Conservation (phyloP, 371 early-diverging fungal species). For the Paraphysoderma sedebokerense region DNA sequence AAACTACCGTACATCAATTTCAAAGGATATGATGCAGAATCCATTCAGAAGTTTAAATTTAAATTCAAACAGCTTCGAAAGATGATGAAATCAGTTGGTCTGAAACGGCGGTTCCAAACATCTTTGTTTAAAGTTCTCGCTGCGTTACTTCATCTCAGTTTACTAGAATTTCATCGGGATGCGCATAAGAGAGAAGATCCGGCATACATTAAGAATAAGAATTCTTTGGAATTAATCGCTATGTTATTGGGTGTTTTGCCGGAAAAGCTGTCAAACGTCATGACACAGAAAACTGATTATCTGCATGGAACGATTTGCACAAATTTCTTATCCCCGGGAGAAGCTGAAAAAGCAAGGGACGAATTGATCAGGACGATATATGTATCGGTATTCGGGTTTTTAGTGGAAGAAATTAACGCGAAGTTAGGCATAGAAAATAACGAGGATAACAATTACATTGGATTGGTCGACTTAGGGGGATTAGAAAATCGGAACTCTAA, state of each 20-base stretch:
- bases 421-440: no score
- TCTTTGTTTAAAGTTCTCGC: slow-evolving; percentile 72
- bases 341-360: slow-evolving; percentile 29
- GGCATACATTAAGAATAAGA: slow-evolving; percentile 48
- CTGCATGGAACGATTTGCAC: slow-evolving; percentile 14
- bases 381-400: slow-evolving; percentile 51
- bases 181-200: slow-evolving; percentile 18
- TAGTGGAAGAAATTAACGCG: slow-evolving; percentile 62
- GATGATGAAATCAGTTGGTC: slow-evolving; percentile 62
- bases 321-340: background rate
- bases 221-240: slow-evolving; percentile 58
- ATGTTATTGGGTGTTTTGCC: slow-evolving; percentile 71
- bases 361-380: slow-evolving; percentile 54
- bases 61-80: slow-evolving; percentile 23
- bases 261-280: slow-evolving; percentile 53
- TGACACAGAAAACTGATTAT: slow-evolving; percentile 69
- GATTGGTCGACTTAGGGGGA: no score
- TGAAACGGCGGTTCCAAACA: slow-evolving; percentile 55
- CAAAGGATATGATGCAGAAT: background rate
- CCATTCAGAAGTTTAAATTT: slow-evolving; percentile 9
- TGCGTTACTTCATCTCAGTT: slow-evolving; percentile 78
- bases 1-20: background rate
- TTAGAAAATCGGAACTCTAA: no score
- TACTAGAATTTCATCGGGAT: slow-evolving; percentile 44
- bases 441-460: no score